Conservation (phyloP, 371 early-diverging fungal genomes). For the Ordospora pajunii region DNA sequence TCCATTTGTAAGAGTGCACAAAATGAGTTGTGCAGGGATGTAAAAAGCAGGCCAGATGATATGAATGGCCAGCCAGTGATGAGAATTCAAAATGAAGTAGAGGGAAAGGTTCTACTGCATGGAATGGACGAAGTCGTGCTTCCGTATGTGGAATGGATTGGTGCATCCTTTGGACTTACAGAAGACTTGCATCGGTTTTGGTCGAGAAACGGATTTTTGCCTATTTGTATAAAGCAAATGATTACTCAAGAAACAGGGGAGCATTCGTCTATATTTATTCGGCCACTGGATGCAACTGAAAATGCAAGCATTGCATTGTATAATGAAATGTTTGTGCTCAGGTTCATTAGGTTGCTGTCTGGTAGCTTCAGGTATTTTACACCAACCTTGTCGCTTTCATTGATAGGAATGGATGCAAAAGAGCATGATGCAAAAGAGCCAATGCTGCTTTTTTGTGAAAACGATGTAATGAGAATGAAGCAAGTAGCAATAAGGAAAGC, state of each 20-base stretch:
- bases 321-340: slow-evolving; percentile 13
- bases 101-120: slow-evolving; percentile 73
- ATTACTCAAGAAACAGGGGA: slow-evolving; percentile 90
- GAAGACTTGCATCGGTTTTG: slow-evolving; percentile 81
- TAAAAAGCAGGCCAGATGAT: not conserved
- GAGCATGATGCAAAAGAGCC: not conserved
- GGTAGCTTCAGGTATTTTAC: not conserved
- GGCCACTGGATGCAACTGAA: not conserved
- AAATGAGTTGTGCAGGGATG: slow-evolving; percentile 7
- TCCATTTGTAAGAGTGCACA: slow-evolving; percentile 75
- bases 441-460: not conserved
- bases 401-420: not conserved
- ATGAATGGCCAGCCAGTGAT: slow-evolving; percentile 64
- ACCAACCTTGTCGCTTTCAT: slow-evolving; percentile 2
- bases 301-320: not conserved
- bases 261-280: slow-evolving; percentile 86
- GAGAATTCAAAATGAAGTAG: slow-evolving; percentile 64
- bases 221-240: slow-evolving; percentile 88
- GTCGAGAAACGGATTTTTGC: slow-evolving; percentile 76
- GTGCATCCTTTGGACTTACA: slow-evolving; percentile 88
- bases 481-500: not conserved
- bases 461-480: slow-evolving; percentile 1
- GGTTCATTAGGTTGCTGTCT: slow-evolving; percentile 17
- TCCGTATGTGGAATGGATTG: slow-evolving; percentile 76
- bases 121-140: slow-evolving; percentile 68